Conservation (phyloP, 2,329 filamentous ascomycete species). For the Penicillium glabrum region DNA sequence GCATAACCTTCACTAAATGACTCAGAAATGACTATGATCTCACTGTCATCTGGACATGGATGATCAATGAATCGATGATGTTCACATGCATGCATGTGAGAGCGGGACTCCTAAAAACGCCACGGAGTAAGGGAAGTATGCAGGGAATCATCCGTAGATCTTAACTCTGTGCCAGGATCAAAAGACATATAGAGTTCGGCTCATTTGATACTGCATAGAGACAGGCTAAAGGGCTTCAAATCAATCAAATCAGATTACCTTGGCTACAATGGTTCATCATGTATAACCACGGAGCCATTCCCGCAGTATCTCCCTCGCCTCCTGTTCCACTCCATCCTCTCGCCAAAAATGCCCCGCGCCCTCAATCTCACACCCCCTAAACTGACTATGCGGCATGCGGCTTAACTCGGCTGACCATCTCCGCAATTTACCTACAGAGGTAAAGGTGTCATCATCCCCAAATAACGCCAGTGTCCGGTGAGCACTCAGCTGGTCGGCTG, state of each 20-base stretch:
- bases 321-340: slow-evolving; percentile 51
- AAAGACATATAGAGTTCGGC: not conserved
- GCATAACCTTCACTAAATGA: not conserved
- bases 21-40: slow-evolving; percentile 6
- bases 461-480: slow-evolving; percentile 69
- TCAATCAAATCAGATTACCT: not conserved
- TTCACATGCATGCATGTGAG: slow-evolving; percentile 23
- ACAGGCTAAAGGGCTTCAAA: not conserved
- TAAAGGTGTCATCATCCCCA: slow-evolving; percentile 74
- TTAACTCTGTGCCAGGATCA: not conserved
- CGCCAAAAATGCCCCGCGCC: slow-evolving; percentile 65
- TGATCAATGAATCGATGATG: not conserved
- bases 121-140: not conserved
- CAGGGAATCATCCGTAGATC: not conserved
- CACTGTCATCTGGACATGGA: slow-evolving; percentile 17
- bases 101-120: not conserved
- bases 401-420: slow-evolving; percentile 63
- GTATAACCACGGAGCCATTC: slow-evolving; percentile 38
- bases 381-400: slow-evolving; percentile 44
- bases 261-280: slow-evolving; percentile 1
- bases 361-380: slow-evolving; percentile 50
- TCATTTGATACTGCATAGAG: not conserved
- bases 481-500: slow-evolving; percentile 55
- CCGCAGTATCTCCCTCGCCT: slow-evolving; percentile 41
- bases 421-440: slow-evolving; percentile 63